Conservation (phyloP, 2,329 filamentous ascomycete genomes). For the Ciborinia camelliae region DNA sequence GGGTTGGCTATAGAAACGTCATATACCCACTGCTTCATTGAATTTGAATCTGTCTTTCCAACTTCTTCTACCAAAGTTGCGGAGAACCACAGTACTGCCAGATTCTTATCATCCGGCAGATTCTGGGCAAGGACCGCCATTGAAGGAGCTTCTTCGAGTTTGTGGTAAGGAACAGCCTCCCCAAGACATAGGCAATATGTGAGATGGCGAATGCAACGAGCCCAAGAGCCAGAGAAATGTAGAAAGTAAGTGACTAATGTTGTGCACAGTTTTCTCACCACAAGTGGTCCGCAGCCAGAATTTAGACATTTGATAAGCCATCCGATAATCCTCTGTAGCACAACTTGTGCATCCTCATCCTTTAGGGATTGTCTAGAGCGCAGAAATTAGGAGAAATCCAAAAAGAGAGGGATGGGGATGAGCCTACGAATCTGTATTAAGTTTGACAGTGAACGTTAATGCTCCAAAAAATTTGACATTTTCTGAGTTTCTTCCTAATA, state of each 20-base stretch:
- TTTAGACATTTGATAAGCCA: slow-evolving; percentile 58
- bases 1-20: slow-evolving; percentile 13
- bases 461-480: slow-evolving; percentile 90
- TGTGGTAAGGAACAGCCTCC: slow-evolving; percentile 46
- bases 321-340: slow-evolving; percentile 58
- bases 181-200: slow-evolving; percentile 54
- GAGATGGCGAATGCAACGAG: slow-evolving; percentile 62
- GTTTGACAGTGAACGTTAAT: slow-evolving; percentile 87
- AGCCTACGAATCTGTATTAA: slow-evolving; percentile 80
- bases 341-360: slow-evolving; percentile 54
- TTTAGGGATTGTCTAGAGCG: slow-evolving; percentile 47
- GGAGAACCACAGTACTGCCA: slow-evolving; percentile 62
- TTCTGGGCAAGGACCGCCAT: slow-evolving; percentile 45
- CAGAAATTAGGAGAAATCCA: slow-evolving; percentile 21
- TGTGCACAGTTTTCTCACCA: slow-evolving; percentile 72
- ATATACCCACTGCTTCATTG: slow-evolving; percentile 50
- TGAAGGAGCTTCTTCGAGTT: slow-evolving; percentile 44
- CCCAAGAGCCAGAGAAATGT: slow-evolving; percentile 66
- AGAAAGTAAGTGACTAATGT: slow-evolving; percentile 73
- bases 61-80: slow-evolving; percentile 63
- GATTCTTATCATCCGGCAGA: slow-evolving; percentile 49
- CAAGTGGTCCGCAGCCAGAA: slow-evolving; percentile 54
- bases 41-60: slow-evolving; percentile 62
- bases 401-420: background rate
- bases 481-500: slow-evolving; percentile 65